Percentiles rank a stretch among this genome's conserved stretches.
These are phyloP conservation scores for Phaeosphaeriaceae sp. DNA, from an alignment of 2,329 filamentous ascomycete species.

Conservation along the genomic window DNA sequence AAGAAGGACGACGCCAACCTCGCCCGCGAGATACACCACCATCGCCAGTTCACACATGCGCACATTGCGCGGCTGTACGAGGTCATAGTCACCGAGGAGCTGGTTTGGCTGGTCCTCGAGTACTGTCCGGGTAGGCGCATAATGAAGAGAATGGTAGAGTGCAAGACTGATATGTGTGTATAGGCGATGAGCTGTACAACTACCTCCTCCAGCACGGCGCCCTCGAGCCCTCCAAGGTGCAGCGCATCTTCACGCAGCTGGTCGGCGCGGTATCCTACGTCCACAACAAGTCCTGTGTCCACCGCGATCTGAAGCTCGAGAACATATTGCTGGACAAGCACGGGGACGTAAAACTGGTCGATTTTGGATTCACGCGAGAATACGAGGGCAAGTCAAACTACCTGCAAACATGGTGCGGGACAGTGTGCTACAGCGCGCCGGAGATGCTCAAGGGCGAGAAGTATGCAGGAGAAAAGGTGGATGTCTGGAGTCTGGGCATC, in stretches of 20 bases:
- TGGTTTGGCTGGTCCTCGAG: conserved; percentile 97
- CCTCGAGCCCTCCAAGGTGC: conserved; percentile 83
- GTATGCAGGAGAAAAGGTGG: conserved; percentile 96
- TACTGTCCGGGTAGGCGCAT: conserved; percentile 80
- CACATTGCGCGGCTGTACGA: conserved; percentile 97
- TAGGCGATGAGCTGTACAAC: conserved; percentile 96
- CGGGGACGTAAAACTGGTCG: conserved; percentile 95
- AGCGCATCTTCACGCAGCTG: conserved; percentile 94
- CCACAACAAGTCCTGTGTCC: conserved; percentile 92
- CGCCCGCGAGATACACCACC: conserved; percentile 96
- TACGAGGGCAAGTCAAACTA: conserved; percentile 96
- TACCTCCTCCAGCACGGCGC: conserved; percentile 88
- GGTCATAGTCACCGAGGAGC: conserved; percentile 91
- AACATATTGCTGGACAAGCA: conserved; percentile 96
- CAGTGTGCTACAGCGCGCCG: conserved; percentile 95
- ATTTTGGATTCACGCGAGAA: conserved; percentile 97
- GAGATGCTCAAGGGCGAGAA: conserved; percentile 99
- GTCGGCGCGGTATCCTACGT: conserved; percentile 96
- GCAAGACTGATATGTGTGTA: conserved; percentile 12
- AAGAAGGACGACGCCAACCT: conserved; percentile 96
- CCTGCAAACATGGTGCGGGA: conserved; percentile 96
- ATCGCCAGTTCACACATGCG: conserved; percentile 95
- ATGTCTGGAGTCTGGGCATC: conserved; percentile 90
- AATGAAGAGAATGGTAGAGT: neutral
- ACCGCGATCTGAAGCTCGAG: conserved; percentile 95